Evolutionary conservation across 768 basidiomycete genomes (phyloP).

Genomic region (Pleurotus tuoliensis): DNA sequence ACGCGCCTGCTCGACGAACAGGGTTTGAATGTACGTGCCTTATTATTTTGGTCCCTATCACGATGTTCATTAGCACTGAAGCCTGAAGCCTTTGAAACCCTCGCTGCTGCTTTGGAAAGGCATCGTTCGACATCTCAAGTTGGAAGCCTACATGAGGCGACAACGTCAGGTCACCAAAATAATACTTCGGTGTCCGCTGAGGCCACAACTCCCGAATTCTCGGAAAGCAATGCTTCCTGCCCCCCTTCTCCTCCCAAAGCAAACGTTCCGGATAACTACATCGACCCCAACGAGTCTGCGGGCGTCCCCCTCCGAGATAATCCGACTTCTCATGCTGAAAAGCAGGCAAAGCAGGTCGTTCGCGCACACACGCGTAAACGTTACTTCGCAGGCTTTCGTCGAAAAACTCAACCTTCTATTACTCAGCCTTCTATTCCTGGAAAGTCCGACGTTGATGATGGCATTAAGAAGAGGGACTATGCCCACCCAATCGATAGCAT

Average conservation of each 20-base stretch:
- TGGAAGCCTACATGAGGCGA: conserved; percentile 23
- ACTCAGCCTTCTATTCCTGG: conserved; percentile 9
- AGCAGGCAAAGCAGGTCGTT: conserved; percentile 40
- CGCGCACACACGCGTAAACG: conserved; percentile 37
- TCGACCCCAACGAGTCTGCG: conserved; percentile 60
- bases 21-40: conserved; percentile 43
- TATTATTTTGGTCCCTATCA: conserved; percentile 7
- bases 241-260: conserved; percentile 23
- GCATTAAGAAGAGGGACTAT: conserved; percentile 11
- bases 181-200: not conserved
- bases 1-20: conserved; percentile 50
- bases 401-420: conserved; percentile 9
- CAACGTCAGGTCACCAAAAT: conserved; percentile 16
- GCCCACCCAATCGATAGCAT: conserved; percentile 10
- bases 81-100: conserved; percentile 45
- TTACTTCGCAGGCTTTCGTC: not conserved
- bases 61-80: conserved; percentile 18
- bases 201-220: conserved; percentile 12
- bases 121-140: conserved; percentile 30
- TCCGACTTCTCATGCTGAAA: conserved; percentile 16
- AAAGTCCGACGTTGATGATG: conserved; percentile 6
- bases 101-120: conserved; percentile 48
- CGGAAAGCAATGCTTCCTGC: conserved; percentile 14
- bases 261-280: conserved; percentile 48
- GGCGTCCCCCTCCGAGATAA: conserved; percentile 45